A percentile compares a stretch with the other conserved stretches of the same genome.
Conservation (phyloP, 129 eudicot genomes). For the Glebionis coronaria region DNA sequence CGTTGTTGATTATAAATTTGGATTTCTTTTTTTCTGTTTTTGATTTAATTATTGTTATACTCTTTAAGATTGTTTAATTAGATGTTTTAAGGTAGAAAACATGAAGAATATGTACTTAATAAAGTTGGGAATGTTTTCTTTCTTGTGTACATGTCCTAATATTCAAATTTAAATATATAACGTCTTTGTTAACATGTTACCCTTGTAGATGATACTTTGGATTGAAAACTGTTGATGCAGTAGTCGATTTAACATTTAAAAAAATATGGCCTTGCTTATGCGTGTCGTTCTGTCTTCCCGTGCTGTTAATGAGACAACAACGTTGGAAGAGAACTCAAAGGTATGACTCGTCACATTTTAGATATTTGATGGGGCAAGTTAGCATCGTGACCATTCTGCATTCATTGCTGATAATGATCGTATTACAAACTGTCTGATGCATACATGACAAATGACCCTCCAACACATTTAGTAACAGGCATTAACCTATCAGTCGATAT, state of each 20-base stretch:
- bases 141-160: constrained; percentile 13
- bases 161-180: not conserved
- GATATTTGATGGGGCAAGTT: too few species aligned
- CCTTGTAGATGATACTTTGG: not conserved
- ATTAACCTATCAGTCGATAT: too few species aligned
- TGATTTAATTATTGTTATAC: constrained; percentile 15
- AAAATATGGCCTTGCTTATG: too few species aligned
- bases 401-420: not conserved
- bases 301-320: too few species aligned
- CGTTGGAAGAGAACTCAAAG: too few species aligned
- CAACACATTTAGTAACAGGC: not conserved
- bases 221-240: not conserved
- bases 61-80: constrained; percentile 18
- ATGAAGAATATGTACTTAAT: constrained; percentile 25
- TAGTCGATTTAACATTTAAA: not conserved
- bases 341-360: too few species aligned
- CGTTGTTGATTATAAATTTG: constrained; percentile 27
- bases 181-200: not conserved
- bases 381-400: too few species aligned
- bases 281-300: too few species aligned
- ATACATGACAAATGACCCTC: not conserved
- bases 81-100: constrained; percentile 29
- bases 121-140: constrained; percentile 35
- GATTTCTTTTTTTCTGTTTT: not conserved
- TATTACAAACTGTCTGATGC: not conserved